Evolutionary conservation across 2,329 filamentous ascomycete genomes (phyloP).

Genomic region (Fusarium odoratissimum): DNA sequence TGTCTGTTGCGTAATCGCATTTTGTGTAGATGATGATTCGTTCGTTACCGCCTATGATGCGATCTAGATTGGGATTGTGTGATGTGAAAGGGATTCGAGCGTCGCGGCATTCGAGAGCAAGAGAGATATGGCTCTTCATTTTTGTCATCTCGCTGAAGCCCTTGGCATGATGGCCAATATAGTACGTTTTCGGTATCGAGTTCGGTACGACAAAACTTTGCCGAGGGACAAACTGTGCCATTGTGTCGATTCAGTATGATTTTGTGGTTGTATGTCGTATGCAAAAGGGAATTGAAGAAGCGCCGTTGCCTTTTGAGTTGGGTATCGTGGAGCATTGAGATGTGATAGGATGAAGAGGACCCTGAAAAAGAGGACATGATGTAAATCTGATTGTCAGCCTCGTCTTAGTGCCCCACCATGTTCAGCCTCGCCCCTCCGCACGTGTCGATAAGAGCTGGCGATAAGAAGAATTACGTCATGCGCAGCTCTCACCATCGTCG

Average conservation of each 20-base stretch:
- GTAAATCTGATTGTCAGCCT: conserved; percentile 35
- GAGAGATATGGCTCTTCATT: conserved; percentile 81
- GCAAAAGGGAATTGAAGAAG: not conserved
- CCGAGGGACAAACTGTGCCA: conserved; percentile 76
- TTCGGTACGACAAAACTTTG: conserved; percentile 75
- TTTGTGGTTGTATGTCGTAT: conserved; percentile 7
- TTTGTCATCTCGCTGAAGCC: conserved; percentile 83
- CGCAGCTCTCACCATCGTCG: not conserved
- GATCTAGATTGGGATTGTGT: conserved; percentile 89
- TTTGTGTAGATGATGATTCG: conserved; percentile 94
- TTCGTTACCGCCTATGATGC: conserved; percentile 75
- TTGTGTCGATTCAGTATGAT: conserved; percentile 7
- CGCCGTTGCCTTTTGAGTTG: not conserved
- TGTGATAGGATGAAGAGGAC: conserved; percentile 7
- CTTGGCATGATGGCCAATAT: conserved; percentile 89
- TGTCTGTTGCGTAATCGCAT: conserved; percentile 73
- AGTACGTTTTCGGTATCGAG: conserved; percentile 89
- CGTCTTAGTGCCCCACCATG: not conserved
- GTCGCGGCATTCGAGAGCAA: conserved; percentile 95
- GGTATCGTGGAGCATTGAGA: not conserved
- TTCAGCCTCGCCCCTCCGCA: conserved; percentile 22
- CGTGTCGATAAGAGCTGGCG: conserved; percentile 31
- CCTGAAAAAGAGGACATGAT: conserved; percentile 20
- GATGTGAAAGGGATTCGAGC: conserved; percentile 90
- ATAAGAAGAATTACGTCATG: conserved; percentile 35